Evolutionary conservation across 495 filamentous ascomycete genomes (phyloP).

Genomic region (Penicillium egyptiacum): DNA sequence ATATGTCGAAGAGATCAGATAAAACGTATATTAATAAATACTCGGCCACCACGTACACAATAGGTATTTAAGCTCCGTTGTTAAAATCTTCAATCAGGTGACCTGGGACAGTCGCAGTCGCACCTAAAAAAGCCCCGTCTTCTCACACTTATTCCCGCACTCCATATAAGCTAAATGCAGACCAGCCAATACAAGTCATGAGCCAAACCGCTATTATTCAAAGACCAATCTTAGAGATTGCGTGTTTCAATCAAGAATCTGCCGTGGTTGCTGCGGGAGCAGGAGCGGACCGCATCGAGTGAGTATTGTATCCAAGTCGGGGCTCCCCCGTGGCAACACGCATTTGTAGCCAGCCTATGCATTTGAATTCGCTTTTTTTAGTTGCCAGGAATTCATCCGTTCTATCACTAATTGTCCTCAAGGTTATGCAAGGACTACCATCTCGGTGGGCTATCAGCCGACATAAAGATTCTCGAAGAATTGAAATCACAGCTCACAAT

Average conservation of each 20-base stretch:
- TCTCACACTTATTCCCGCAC: neutral
- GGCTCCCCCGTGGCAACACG: too few relatives aligned
- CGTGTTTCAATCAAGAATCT: conserved; percentile 47
- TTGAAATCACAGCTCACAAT: conserved; percentile 34
- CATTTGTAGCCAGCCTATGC: neutral
- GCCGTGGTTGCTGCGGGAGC: conserved; percentile 40
- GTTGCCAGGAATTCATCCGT: neutral
- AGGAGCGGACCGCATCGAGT: conserved; percentile 52
- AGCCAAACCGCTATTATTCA: neutral
- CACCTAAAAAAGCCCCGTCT: neutral
- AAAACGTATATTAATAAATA: too few relatives aligned
- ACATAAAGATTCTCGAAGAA: conserved; percentile 11
- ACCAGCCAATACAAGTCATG: neutral
- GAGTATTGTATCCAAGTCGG: conserved; percentile 10
- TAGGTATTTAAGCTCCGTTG: neutral
- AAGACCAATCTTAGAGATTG: conserved; percentile 44
- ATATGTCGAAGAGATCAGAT: too few relatives aligned
- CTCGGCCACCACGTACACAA: too few relatives aligned
- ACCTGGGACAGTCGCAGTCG: neutral
- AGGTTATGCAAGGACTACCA: conserved; percentile 39
- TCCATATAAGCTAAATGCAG: neutral
- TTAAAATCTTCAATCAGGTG: neutral
- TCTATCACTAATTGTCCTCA: neutral
- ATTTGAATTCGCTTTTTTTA: neutral
- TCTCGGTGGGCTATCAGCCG: conserved; percentile 28